Evolutionary conservation across 306 rosid species (phyloP), one percentile per base, ranked within the genome.

Genomic region (Urtica urens): DNA sequence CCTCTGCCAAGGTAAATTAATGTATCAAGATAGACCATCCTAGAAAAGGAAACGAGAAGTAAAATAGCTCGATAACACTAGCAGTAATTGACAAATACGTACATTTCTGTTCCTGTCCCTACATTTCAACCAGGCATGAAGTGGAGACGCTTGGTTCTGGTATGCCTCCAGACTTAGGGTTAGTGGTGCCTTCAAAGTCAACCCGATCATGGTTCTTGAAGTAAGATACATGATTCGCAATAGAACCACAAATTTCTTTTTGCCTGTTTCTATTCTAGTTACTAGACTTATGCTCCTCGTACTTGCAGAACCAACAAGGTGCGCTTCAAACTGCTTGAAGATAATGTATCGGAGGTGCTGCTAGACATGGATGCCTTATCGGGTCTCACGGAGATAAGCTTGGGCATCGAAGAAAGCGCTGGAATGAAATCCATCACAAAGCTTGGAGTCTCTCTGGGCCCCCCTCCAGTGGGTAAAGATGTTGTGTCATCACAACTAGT

Each of bases 361-460:
- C 63, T 88, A 20, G 95, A 90, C 71, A 72, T 90, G 71, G 87
- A 81, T 64, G 72, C 95, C 57, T 67, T 90, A 57, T 76, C 97
- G 38, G 97, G 97, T 64, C 85, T 90, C 51, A 58, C 95, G 35
- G 97, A 90, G 65, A 59, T 90, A 53, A 77, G 74, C 77, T 72
- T 88, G 56, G 69, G 68, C 56, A 73, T 60, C 40, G 80, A 76
- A 52, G 83, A 63, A 41, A 78, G 61, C 57, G 65, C 58, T 68
- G 95, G 74, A 53, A 22, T 72, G 25, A 82, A 69, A 67, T 81
- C 69, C 34, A 53, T 75, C 45, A 62, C 76, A 53, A 90, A 81
- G 68, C 72, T 90, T 24, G 97, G 97, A 51, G 80, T 90, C 67
- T 81, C 95, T 54, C 51, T 63, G 15, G 95, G 95, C 61, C 85